Evolutionary conservation across 495 filamentous ascomycete species (phyloP), one percentile per base, ranked within the genome.

Genomic region (Cercophora sp.): DNA sequence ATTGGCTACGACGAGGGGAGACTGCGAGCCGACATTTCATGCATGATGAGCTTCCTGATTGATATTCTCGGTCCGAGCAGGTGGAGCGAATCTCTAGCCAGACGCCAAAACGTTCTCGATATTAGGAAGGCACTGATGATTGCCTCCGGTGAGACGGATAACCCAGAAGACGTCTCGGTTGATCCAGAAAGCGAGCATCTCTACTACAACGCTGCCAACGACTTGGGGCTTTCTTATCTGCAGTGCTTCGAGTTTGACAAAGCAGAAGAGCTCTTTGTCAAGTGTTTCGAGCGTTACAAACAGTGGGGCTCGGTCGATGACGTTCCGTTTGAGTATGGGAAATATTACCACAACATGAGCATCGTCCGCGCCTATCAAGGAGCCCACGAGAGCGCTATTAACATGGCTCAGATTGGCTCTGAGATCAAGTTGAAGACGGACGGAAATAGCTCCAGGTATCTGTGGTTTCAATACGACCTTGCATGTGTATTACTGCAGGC

Each of bases 251-350:
- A 50, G 23, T 64, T 54, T 25, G 18, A 58, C 9, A 53, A 62
- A 37, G 61, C 61, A 0, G 48, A 55, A 31, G 8, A 8, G 11
- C 55, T 64, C 1, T 53, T 61, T 10, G 25, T 23, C 10, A 24
- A 39, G 1, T 64, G 61, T 42, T 36, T 56, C 13, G 37, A 44
- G 8, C 48, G 54, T 9, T 66, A 66, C 29, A 18, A 46, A 1
- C 2, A 32, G 23, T 59, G 61, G 61, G 55, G 43, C 10, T 25
- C 48, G 0, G 48, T 48, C 8, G 41, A 51, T 1, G 44, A 48
- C 0, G 55, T 61, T 11, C 63, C 60, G 0, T 66, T 52, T 48
- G 63, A 66, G 47, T 64, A 63, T 24, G 32, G 51, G 15, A 66
- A 66, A 50, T 62, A 59, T 36, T 56, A 60, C 27, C 45, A 64